A percentile compares a stretch with the other conserved stretches of the same genome.
phyloP scores from a whole-genome alignment of 805 yeast species.

The Barnettozyma salicaria region DNA sequence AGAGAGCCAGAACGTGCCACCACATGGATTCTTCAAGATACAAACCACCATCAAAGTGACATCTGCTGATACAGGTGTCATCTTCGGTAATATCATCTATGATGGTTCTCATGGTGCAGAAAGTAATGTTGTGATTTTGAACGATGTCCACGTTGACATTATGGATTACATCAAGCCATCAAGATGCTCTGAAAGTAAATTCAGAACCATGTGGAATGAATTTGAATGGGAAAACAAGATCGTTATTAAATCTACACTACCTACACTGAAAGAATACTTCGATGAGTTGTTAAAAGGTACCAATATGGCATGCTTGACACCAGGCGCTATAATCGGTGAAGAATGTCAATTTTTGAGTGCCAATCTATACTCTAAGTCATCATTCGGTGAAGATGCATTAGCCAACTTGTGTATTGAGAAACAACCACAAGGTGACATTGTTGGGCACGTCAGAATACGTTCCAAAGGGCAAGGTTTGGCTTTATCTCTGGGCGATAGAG shows the following conservation, averaged over 20 bases:
- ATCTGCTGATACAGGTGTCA: constrained; percentile 96
- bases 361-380: constrained; percentile 82
- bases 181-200: constrained; percentile 77
- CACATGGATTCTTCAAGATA: constrained; percentile 92
- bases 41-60: constrained; percentile 90
- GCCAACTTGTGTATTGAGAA: constrained; percentile 93
- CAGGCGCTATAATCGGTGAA: constrained; percentile 84
- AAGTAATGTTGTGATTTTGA: constrained; percentile 81
- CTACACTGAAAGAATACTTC: constrained; percentile 69
- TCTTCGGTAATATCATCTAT: constrained; percentile 93
- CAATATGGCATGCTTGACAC: constrained; percentile 90
- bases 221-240: constrained; percentile 99
- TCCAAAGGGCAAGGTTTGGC: constrained; percentile 98
- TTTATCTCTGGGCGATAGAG: constrained; percentile 87
- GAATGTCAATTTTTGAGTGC: constrained; percentile 92
- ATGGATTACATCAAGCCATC: constrained; percentile 98
- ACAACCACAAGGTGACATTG: constrained; percentile 63
- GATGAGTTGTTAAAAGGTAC: constrained; percentile 74
- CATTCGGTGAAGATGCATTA: constrained; percentile 96
- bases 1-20: constrained; percentile 82
- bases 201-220: constrained; percentile 98
- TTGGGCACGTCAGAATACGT: constrained; percentile 94
- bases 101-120: constrained; percentile 94
- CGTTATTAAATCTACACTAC: constrained; percentile 66
- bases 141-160: constrained; percentile 92